Evolutionary conservation across 2,329 filamentous ascomycete genomes (phyloP).

Genomic region (Pleomassaria siparia): DNA sequence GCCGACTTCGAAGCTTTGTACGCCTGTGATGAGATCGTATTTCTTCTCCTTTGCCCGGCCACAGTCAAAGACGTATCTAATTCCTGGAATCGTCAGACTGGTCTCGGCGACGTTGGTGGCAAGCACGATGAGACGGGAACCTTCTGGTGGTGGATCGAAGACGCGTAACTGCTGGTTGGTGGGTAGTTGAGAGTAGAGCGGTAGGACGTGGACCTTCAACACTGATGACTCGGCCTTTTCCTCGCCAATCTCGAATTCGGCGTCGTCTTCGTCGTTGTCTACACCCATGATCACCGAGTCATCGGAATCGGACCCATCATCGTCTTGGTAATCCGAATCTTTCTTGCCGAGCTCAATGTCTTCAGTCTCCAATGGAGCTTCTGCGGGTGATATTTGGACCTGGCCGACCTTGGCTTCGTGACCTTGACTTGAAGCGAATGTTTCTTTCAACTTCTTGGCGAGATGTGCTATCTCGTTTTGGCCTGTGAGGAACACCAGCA

Average conservation of each 20-base stretch:
- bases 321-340: conserved; percentile 44
- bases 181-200: conserved; percentile 88
- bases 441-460: conserved; percentile 74
- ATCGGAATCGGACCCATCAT: conserved; percentile 54
- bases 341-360: conserved; percentile 76
- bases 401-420: conserved; percentile 59
- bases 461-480: conserved; percentile 87
- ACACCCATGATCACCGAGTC: conserved; percentile 63
- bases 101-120: conserved; percentile 98
- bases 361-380: conserved; percentile 79
- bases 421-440: conserved; percentile 58
- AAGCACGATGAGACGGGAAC: conserved; percentile 80
- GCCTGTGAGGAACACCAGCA: conserved; percentile 92
- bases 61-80: conserved; percentile 93
- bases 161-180: conserved; percentile 89
- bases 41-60: conserved; percentile 89
- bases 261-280: conserved; percentile 61
- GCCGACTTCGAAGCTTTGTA: conserved; percentile 91
- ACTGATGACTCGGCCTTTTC: conserved; percentile 66
- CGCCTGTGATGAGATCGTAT: conserved; percentile 83
- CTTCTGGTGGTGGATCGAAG: conserved; percentile 81
- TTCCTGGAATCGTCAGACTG: conserved; percentile 92
- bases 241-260: conserved; percentile 61
- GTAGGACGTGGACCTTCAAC: conserved; percentile 79
- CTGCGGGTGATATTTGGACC: conserved; percentile 73